Percentiles rank a stretch among this genome's conserved stretches.
phyloP scores from a whole-genome alignment of 2,329 filamentous ascomycete genomes.

The Fusarium transvaalense region DNA sequence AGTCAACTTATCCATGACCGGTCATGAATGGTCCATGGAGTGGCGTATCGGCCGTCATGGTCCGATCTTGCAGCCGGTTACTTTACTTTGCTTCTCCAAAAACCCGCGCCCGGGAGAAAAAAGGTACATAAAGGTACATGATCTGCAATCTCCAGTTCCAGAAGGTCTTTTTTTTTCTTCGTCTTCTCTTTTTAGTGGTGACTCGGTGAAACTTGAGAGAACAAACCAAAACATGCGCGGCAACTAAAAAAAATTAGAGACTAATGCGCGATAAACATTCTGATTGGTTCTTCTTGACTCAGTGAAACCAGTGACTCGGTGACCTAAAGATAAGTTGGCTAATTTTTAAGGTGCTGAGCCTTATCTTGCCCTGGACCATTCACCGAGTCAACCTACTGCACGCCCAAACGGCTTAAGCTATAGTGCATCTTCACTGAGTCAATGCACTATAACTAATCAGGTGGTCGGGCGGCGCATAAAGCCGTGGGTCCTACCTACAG shows the following conservation, averaged over 20 bases:
- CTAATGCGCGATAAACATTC: conserved; percentile 19
- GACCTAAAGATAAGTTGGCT: no score
- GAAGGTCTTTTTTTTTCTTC: background rate
- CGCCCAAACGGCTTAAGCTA: background rate
- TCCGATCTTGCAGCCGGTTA: conserved; percentile 38
- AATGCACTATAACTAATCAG: conserved; percentile 23
- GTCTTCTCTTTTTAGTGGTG: background rate
- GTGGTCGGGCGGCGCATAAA: conserved; percentile 21
- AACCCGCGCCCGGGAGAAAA: conserved; percentile 23
- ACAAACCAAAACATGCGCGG: conserved; percentile 8
- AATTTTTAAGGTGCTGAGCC: no score
- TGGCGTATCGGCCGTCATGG: conserved; percentile 42
- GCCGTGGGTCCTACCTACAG: conserved; percentile 12
- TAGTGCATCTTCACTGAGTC: conserved; percentile 36
- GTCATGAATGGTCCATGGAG: conserved; percentile 15
- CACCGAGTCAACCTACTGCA: conserved; percentile 29
- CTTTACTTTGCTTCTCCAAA: conserved; percentile 6
- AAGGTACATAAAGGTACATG: conserved; percentile 36
- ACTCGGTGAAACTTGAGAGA: conserved; percentile 29
- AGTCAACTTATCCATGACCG: conserved; percentile 16
- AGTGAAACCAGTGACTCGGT: conserved; percentile 41
- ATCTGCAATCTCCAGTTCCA: conserved; percentile 6
- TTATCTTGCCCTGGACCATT: conserved; percentile 18
- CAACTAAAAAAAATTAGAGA: conserved; percentile 13
- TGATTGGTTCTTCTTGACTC: conserved; percentile 35